Conservation (phyloP, 345 rosid species). For the Bruguiera parviflora region DNA sequence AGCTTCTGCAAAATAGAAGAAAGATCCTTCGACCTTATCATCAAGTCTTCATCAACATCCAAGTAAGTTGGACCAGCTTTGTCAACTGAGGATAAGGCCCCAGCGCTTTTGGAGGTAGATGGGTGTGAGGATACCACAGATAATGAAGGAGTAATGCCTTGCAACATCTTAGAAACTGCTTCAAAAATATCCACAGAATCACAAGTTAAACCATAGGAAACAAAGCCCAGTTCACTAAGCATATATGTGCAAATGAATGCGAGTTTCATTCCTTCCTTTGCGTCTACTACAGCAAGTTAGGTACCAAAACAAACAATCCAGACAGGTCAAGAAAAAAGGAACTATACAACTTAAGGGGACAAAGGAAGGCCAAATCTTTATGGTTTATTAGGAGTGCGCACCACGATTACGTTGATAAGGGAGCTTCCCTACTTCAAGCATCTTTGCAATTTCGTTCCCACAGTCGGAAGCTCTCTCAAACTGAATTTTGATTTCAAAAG, state of each 20-base stretch:
- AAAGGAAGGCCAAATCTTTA: too few relatives aligned
- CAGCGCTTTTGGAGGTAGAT: constrained; percentile 53
- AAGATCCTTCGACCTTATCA: constrained; percentile 62
- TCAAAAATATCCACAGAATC: constrained; percentile 22
- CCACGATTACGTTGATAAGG: constrained; percentile 79
- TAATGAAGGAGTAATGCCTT: constrained; percentile 49
- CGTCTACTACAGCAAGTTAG: not conserved
- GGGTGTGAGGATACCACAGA: constrained; percentile 50
- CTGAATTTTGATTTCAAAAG: constrained; percentile 59
- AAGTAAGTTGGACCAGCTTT: constrained; percentile 36
- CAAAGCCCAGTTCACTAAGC: not conserved
- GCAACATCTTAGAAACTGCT: constrained; percentile 64
- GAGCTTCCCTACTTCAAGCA: constrained; percentile 87
- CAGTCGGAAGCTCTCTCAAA: constrained; percentile 79
- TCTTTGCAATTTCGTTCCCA: constrained; percentile 69
- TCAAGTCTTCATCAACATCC: constrained; percentile 69
- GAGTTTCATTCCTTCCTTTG: not conserved
- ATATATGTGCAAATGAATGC: not conserved
- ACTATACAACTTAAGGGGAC: too few relatives aligned
- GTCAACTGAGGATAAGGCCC: constrained; percentile 37
- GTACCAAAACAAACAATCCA: constrained; percentile 2
- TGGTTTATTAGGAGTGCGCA: constrained; percentile 11
- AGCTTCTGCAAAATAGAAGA: constrained; percentile 87
- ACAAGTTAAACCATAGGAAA: constrained; percentile 12
- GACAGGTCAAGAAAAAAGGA: constrained; percentile 19